Percentiles rank a stretch among this genome's conserved stretches.
phyloP scores from a whole-genome alignment of 305 asterid species.

The Solanum hybrid region DNA sequence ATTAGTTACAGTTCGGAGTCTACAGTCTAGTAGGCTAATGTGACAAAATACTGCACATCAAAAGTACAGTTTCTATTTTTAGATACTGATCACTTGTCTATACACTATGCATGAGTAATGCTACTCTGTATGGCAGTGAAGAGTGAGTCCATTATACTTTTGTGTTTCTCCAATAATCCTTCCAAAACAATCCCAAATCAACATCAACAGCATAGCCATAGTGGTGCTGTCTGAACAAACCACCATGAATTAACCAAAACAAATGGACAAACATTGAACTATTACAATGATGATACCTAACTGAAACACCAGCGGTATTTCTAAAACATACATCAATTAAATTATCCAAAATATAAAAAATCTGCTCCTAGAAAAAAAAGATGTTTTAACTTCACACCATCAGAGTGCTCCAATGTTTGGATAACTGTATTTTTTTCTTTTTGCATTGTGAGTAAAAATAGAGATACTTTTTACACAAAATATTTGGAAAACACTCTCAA shows the following conservation, averaged over 20 bases:
- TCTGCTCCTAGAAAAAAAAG: background rate
- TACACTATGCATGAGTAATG: background rate
- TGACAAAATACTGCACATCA: background rate
- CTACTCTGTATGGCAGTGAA: background rate
- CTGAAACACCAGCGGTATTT: background rate
- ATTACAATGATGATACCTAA: background rate
- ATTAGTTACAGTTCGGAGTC: background rate
- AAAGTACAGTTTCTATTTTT: background rate
- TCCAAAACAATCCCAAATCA: background rate
- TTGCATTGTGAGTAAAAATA: background rate
- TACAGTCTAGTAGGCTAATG: background rate
- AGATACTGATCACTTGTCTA: background rate
- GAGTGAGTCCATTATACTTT: background rate
- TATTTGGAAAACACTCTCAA: background rate
- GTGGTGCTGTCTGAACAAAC: background rate
- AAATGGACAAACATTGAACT: background rate
- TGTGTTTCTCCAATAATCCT: background rate
- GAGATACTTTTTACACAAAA: background rate
- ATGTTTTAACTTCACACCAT: background rate
- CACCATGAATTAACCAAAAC: background rate
- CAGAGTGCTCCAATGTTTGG: background rate
- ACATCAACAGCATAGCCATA: background rate
- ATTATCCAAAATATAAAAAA: background rate
- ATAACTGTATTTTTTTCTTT: background rate
- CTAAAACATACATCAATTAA: background rate